Base-by-base conservation (phyloP, 1,284 basidiomycete species). In the Microbotryum intermedium region DNA sequence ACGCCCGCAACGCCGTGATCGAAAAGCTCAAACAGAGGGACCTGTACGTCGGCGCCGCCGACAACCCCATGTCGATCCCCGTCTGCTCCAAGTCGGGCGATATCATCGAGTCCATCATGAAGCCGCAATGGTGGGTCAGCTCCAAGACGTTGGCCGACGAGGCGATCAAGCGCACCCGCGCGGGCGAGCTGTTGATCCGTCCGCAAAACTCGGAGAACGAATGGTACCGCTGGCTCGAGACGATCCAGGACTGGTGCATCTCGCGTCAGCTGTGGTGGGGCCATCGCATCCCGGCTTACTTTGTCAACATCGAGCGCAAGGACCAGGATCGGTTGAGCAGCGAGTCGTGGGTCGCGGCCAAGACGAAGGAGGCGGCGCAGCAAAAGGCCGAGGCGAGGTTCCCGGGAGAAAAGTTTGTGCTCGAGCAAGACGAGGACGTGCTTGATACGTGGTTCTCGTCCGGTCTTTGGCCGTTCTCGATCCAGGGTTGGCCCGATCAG, bases 231-330 rank as follows among this genome's bases (percentile, higher is more conserved):
- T 98, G 95, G 95, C 80, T 98, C 64, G 91, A 94, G 69, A 84
- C 83, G 70, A 92, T 97, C 69, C 91, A 97, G 76, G 95, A 98
- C 74, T 98, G 95, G 95, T 99, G 95, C 78, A 88, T 98, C 70
- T 97, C 93, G 9, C 88, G 95, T 61, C 95, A 98, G 74, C 81
- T 98, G 16, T 98, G 95, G 95, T 99, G 94, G 94, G 94, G 95
- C 53, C 95, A 99, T 75, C 83, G 94, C 64, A 88, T 86, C 74
- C 95, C 95, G 9, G 95, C 92, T 1, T 98, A 97, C 78, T 88
- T 93, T 69, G 85, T 97, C 60, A 81, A 83, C 59, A 84, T 97
- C 62, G 88, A 94, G 65, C 93, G 90, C 20, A 76, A 82, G 67
- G 78, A 81, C 16, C 83, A 85, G 62, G 87, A 68, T 86, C 74